Percentiles rank a stretch among this genome's conserved stretches.
phyloP scores from a whole-genome alignment of 1,284 basidiomycete species.

The Neolentinus lepideus region DNA sequence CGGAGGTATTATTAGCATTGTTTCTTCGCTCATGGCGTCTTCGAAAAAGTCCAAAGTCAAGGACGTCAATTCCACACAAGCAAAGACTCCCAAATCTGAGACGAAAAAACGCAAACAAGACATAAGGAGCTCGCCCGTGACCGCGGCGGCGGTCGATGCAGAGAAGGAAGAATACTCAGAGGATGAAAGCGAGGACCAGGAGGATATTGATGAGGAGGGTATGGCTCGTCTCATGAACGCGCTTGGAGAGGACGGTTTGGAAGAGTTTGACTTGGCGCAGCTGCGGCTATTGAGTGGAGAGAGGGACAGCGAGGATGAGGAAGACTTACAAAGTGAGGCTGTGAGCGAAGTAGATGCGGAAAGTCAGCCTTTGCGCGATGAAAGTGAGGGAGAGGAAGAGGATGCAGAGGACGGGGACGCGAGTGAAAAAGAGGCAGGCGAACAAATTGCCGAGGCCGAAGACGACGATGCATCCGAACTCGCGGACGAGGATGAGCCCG shows the following conservation, averaged over 20 bases:
- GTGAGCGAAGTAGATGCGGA: conserved; percentile 21
- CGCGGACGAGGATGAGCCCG: conserved; percentile 32
- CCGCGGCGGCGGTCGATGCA: too few species aligned
- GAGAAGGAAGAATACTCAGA: conserved; percentile 4
- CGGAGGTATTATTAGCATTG: background rate
- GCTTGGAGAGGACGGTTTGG: conserved; percentile 59
- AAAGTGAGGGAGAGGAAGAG: conserved; percentile 23
- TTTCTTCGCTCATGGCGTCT: background rate
- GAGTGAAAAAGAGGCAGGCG: conserved; percentile 32
- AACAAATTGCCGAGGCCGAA: conserved; percentile 20
- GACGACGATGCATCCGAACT: conserved; percentile 40
- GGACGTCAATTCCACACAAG: background rate
- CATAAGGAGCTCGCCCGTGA: too few species aligned
- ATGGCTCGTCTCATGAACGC: conserved; percentile 61
- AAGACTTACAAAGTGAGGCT: conserved; percentile 14
- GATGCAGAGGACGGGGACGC: conserved; percentile 27
- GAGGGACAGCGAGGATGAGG: conserved; percentile 24
- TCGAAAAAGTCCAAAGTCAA: background rate
- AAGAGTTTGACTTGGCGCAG: conserved; percentile 53
- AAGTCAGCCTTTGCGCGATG: conserved; percentile 13
- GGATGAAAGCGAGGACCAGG: conserved; percentile 24
- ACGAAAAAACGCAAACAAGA: background rate
- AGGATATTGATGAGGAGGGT: conserved; percentile 57
- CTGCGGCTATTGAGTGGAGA: conserved; percentile 32
- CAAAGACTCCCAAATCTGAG: background rate